These are phyloP conservation scores for Gastrolobium villosum DNA, from an alignment of 306 rosid species.

Conservation along the genomic window DNA sequence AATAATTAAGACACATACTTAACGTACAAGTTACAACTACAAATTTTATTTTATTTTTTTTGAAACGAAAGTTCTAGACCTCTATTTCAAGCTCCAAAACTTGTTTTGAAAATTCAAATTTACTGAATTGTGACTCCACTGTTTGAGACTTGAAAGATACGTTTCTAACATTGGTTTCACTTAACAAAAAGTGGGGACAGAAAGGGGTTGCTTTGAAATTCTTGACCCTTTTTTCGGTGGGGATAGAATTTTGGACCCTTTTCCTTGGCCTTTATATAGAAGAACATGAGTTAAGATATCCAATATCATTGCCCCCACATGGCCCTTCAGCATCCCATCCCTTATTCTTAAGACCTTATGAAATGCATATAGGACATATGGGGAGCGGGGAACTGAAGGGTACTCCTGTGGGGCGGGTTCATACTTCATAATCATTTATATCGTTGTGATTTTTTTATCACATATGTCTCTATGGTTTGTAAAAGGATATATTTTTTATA, in stretches of 20 bases:
- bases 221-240: neutral
- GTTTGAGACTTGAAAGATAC: slow-evolving; percentile 27
- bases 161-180: slow-evolving; percentile 25
- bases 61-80: neutral
- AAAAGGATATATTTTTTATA: too few species aligned
- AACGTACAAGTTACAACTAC: too few species aligned
- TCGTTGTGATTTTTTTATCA: too few species aligned
- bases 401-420: slow-evolving; percentile 12
- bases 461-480: too few species aligned
- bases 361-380: slow-evolving; percentile 13
- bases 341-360: neutral
- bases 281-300: slow-evolving; percentile 19
- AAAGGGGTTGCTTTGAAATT: slow-evolving; percentile 32
- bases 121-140: slow-evolving; percentile 4
- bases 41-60: too few species aligned
- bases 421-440: too few species aligned
- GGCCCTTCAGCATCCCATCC: slow-evolving; percentile 3
- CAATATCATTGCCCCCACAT: neutral
- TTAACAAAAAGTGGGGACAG: neutral
- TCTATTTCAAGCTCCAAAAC: neutral
- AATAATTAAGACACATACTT: too few species aligned
- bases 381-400: slow-evolving; percentile 47
- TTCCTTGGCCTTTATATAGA: slow-evolving; percentile 24
- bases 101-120: slow-evolving; percentile 47
- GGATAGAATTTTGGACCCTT: slow-evolving; percentile 26